A percentile compares a stretch with the other conserved stretches of the same genome.
These are phyloP conservation scores for Tricholoma sp. DNA, from an alignment of 768 basidiomycete genomes.

Conservation along the genomic window DNA sequence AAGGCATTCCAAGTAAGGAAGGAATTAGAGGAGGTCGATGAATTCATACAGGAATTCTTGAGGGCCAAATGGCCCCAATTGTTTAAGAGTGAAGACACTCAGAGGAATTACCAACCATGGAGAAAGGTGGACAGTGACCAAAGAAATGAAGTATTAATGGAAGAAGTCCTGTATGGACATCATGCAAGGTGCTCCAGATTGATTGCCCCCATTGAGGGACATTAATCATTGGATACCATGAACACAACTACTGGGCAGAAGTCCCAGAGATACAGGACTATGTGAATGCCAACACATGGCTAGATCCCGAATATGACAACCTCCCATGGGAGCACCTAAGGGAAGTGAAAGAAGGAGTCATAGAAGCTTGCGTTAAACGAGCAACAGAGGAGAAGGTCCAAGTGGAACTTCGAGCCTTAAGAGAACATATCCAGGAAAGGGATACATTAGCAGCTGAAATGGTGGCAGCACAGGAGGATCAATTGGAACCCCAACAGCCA, in stretches of 20 bases:
- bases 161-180: too few species aligned
- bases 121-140: not conserved
- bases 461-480: not conserved
- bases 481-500: not conserved
- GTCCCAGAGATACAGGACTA: not conserved
- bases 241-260: slow-evolving; percentile 10
- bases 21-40: not conserved
- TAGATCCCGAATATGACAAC: slow-evolving; percentile 15
- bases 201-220: too few species aligned
- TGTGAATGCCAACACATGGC: slow-evolving; percentile 11
- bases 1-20: not conserved
- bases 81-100: not conserved
- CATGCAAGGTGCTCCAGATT: too few species aligned
- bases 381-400: not conserved
- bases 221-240: slow-evolving; percentile 22
- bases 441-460: not conserved
- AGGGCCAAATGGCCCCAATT: not conserved
- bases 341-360: not conserved
- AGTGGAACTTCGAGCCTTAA: not conserved
- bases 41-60: not conserved
- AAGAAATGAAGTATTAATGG: not conserved
- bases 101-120: not conserved
- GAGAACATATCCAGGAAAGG: not conserved
- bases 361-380: not conserved
- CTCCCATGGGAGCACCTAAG: not conserved